Conservation (phyloP, 2,329 filamentous ascomycete genomes). For the Amesomyces nigricolor region DNA sequence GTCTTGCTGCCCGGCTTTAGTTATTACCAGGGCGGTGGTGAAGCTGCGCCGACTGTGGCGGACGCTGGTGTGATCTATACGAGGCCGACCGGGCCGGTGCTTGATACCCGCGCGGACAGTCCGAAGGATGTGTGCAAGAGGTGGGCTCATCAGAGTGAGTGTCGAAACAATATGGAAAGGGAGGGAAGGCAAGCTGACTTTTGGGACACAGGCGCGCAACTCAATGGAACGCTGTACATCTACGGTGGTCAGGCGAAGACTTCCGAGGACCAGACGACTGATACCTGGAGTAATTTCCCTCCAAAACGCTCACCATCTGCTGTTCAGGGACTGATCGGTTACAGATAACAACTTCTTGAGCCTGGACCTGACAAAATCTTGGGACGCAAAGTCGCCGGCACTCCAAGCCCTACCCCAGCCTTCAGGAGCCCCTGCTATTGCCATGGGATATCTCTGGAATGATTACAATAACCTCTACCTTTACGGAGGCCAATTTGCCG, state of each 20-base stretch:
- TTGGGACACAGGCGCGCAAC: conserved; percentile 46
- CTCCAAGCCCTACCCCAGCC: conserved; percentile 34
- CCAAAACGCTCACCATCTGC: neutral
- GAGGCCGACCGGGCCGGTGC: conserved; percentile 23
- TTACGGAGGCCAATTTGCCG: conserved; percentile 70
- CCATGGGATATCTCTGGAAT: conserved; percentile 71
- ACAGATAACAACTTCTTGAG: conserved; percentile 65
- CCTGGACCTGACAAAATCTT: conserved; percentile 67
- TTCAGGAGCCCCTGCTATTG: conserved; percentile 63
- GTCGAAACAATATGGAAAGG: neutral
- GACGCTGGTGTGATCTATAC: conserved; percentile 40
- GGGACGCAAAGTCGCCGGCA: conserved; percentile 59
- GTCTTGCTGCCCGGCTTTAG: conserved; percentile 44
- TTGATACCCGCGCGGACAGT: conserved; percentile 40
- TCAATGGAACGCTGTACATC: conserved; percentile 71
- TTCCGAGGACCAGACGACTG: conserved; percentile 48
- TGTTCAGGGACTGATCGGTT: conserved; percentile 6
- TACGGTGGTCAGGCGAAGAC: conserved; percentile 66
- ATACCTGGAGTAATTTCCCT: conserved; percentile 62
- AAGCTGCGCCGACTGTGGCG: conserved; percentile 38
- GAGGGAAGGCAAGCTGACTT: conserved; percentile 15
- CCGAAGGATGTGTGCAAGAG: conserved; percentile 55
- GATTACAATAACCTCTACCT: conserved; percentile 64
- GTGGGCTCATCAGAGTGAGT: conserved; percentile 59
- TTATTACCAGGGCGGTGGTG: conserved; percentile 38